Conservation (phyloP, 441 rosid genomes). For the Croton laevigatus region DNA sequence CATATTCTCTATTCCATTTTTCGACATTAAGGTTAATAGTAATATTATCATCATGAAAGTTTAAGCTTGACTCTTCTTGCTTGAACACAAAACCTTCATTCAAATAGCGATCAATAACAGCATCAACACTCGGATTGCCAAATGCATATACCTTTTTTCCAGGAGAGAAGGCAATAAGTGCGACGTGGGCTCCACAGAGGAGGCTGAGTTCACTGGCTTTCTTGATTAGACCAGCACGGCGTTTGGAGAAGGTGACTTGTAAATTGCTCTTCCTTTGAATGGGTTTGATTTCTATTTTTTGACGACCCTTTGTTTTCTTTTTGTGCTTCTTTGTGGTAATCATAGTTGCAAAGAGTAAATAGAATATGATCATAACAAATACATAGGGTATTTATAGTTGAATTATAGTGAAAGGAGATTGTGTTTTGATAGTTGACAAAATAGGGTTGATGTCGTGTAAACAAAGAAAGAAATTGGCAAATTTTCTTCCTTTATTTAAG, state of each 20-base stretch:
- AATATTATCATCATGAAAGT: no score
- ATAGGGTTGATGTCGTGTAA: no score
- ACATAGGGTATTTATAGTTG: no score
- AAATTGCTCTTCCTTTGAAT: slow-evolving; percentile 30
- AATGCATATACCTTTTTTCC: slow-evolving; percentile 35
- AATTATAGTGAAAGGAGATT: no score
- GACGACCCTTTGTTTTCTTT: slow-evolving; percentile 38
- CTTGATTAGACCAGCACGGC: slow-evolving; percentile 37
- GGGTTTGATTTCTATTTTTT: slow-evolving; percentile 35
- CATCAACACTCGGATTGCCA: slow-evolving; percentile 35
- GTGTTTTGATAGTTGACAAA: no score
- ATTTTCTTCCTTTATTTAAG: no score
- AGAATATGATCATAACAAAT: no score
- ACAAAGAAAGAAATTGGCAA: no score
- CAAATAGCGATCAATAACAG: slow-evolving; percentile 29
- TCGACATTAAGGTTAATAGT: slow-evolving; percentile 11
- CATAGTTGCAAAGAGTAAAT: background rate
- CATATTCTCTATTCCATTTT: slow-evolving; percentile 28
- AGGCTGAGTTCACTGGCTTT: slow-evolving; percentile 47
- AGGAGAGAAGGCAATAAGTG: slow-evolving; percentile 40
- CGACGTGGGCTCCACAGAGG: slow-evolving; percentile 38
- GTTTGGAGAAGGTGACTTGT: slow-evolving; percentile 48
- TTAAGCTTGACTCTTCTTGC: background rate
- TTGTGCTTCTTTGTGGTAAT: background rate
- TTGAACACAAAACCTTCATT: background rate